Conservation (phyloP, 495 filamentous ascomycete species). For the Cladorrhinum samala region DNA sequence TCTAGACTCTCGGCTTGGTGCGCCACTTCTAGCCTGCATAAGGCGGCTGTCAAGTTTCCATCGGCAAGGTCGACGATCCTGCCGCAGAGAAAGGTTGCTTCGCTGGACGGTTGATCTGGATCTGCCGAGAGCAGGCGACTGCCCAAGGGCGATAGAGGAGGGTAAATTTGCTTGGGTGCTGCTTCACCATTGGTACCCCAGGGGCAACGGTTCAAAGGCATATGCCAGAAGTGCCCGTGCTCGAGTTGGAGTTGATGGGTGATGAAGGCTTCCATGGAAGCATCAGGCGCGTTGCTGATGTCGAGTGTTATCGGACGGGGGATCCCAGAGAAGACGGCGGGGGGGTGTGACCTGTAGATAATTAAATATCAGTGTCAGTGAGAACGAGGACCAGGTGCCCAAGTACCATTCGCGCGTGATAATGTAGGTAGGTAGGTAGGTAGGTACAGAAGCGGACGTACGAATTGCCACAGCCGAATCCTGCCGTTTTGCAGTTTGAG, state of each 20-base stretch:
- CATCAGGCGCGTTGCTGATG: background rate
- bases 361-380: no score
- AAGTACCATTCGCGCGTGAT: no score
- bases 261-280: background rate
- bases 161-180: background rate
- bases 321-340: background rate
- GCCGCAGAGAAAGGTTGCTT: background rate
- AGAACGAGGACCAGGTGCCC: no score
- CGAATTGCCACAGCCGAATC: background rate
- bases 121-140: background rate
- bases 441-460: background rate
- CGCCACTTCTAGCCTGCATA: background rate
- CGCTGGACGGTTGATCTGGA: background rate
- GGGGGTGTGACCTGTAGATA: background rate
- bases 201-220: background rate
- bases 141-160: background rate
- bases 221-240: background rate
- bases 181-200: background rate
- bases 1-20: background rate
- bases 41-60: background rate
- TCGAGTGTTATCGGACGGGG: background rate
- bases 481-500: background rate
- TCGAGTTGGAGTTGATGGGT: background rate
- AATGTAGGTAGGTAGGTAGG: no score
- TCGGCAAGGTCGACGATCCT: background rate